Base-by-base conservation (phyloP, 2,329 filamentous ascomycete genomes). In the Tolypocladium ovalisporum region DNA sequence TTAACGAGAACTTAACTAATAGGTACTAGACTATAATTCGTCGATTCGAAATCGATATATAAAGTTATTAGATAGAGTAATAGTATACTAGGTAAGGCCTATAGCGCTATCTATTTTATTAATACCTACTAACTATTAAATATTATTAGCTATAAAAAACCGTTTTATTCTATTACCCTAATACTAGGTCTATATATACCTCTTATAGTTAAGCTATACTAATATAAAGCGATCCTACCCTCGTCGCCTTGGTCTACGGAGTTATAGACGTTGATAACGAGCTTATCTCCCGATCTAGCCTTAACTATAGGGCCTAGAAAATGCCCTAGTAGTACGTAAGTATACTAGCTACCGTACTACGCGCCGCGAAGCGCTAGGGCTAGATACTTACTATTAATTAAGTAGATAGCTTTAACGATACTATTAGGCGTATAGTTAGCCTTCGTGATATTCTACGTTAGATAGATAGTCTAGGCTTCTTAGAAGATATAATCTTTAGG, bases 181-280 rank as follows among this genome's bases (percentile, higher is more conserved):
- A 17, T 81, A 82, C 15, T 32, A 22, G 36, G 19, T 34, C 47
- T 13, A 15, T 9, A n/a, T 55, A 12, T 56, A 39, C 81, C 80
- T 61, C 80, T 80, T 69, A 87, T 84, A 62, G 81, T 82, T 60
- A 89, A 75, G 22, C 86, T 86, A 64, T 89, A 86, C 72, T 85
- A 89, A 64, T 89, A 86, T 17, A 89, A 74, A 52, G 79, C 78
- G 2, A 85, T 83, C 19, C 60, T 59, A 0, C 35, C 52, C 17
- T 60, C 52, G 9, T 34, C 42, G 12, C 40, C 4, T 29, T 60
- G 57, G 17, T 61, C 36, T 63, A 76, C 68, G 10, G 61, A 61
- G 63, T 78, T 78, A 54, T 69, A 65, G 5, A 78, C 73, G 4
- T 64, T 64, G 17, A 78, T 69, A 2, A 71, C 65, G 42, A 79